Percentiles rank a stretch among this genome's conserved stretches.
Evolutionary conservation across 768 basidiomycete genomes (phyloP).

Genomic region (Terana coerulea): DNA sequence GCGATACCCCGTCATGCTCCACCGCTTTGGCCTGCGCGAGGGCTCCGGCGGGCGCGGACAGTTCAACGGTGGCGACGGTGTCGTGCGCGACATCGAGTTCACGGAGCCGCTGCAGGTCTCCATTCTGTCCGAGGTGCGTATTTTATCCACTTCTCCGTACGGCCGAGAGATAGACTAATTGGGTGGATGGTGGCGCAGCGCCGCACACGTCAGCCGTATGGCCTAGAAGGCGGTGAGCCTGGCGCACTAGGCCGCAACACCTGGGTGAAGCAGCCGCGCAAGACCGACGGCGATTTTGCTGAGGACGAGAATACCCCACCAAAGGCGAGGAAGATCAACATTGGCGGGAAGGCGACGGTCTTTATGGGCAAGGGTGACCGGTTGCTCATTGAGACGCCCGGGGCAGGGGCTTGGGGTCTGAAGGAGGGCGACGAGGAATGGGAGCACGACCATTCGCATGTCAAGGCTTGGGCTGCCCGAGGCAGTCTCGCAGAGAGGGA

Average conservation of each 20-base stretch:
- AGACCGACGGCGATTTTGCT: slow-evolving; percentile 64
- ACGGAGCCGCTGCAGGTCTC: slow-evolving; percentile 80
- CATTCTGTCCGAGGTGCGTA: slow-evolving; percentile 78
- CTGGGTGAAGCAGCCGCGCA: slow-evolving; percentile 74
- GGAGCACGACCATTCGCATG: slow-evolving; percentile 30
- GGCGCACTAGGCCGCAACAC: slow-evolving; percentile 76
- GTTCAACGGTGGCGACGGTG: slow-evolving; percentile 82
- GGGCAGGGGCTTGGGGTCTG: slow-evolving; percentile 83
- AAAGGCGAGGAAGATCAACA: slow-evolving; percentile 64
- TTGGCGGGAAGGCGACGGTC: slow-evolving; percentile 85
- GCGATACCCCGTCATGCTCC: slow-evolving; percentile 88
- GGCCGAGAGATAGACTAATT: no score
- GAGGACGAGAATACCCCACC: slow-evolving; percentile 28
- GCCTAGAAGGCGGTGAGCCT: slow-evolving; percentile 73
- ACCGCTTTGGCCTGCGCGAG: slow-evolving; percentile 72
- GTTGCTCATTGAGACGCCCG: slow-evolving; percentile 82
- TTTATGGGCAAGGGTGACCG: slow-evolving; percentile 87
- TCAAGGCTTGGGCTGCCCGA: slow-evolving; percentile 60
- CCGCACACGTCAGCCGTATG: slow-evolving; percentile 83
- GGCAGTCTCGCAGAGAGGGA: slow-evolving; percentile 47
- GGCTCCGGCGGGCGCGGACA: slow-evolving; percentile 69
- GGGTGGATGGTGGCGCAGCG: slow-evolving; percentile 52
- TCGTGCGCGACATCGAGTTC: slow-evolving; percentile 79
- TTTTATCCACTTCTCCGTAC: neutral
- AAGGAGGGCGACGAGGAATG: slow-evolving; percentile 22